A percentile compares a stretch with the other conserved stretches of the same genome.
Evolutionary conservation across 2,329 filamentous ascomycete genomes (phyloP).

Genomic region (Pseudogymnoascus sp.): DNA sequence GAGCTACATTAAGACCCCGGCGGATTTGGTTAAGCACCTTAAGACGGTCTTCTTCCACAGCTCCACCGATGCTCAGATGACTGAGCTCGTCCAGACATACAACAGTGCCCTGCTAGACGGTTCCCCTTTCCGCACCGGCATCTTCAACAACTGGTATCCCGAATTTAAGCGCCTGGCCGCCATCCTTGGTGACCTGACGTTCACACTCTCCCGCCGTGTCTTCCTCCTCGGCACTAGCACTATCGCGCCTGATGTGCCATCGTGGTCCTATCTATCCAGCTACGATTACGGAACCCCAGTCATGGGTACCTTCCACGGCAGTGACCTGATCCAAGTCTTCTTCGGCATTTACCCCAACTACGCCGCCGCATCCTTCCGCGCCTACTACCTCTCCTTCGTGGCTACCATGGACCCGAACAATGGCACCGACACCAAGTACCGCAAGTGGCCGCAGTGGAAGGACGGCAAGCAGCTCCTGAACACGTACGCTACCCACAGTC

Average conservation of each 20-base stretch:
- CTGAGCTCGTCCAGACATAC: conserved; percentile 54
- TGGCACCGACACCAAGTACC: conserved; percentile 31
- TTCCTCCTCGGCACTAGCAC: conserved; percentile 44
- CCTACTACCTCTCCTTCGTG: conserved; percentile 67
- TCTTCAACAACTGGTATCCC: conserved; percentile 64
- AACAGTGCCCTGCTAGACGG: conserved; percentile 44
- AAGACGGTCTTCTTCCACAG: conserved; percentile 48
- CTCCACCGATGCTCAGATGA: conserved; percentile 43
- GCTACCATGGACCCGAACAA: conserved; percentile 63
- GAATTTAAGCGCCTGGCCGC: conserved; percentile 71
- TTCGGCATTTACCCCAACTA: conserved; percentile 55
- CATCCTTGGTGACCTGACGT: conserved; percentile 65
- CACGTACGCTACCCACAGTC: conserved; percentile 32
- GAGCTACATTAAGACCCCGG: conserved; percentile 46
- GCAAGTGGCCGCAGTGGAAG: conserved; percentile 47
- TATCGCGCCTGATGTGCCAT: conserved; percentile 48
- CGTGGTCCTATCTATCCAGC: conserved; percentile 67
- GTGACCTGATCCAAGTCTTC: conserved; percentile 62
- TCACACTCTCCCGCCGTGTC: conserved; percentile 60
- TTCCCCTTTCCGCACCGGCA: conserved; percentile 62
- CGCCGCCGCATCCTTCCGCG: conserved; percentile 49
- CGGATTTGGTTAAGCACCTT: conserved; percentile 54
- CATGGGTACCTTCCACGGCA: conserved; percentile 67
- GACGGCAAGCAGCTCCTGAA: conserved; percentile 41
- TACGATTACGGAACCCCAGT: conserved; percentile 65